Conservation (phyloP, 257 asterid species). For the Scutellaria barbata region DNA sequence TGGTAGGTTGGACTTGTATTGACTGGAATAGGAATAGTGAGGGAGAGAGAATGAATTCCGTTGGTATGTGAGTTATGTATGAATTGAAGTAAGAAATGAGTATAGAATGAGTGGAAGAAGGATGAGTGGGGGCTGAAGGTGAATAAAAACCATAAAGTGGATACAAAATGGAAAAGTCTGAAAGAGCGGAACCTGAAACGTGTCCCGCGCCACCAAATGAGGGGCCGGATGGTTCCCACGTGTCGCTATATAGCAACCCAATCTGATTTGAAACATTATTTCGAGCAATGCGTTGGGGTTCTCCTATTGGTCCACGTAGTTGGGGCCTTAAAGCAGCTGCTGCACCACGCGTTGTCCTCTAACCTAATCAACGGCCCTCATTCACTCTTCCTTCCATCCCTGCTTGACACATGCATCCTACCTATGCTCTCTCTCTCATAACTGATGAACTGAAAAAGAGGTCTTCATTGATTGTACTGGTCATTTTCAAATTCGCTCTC, state of each 20-base stretch:
- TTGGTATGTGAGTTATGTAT: too few species aligned
- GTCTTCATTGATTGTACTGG: slow-evolving; percentile 17
- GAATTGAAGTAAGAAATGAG: too few species aligned
- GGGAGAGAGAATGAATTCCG: too few species aligned
- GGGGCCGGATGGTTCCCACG: slow-evolving; percentile 7
- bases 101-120: too few species aligned
- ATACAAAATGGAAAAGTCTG: too few species aligned
- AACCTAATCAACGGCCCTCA: slow-evolving; percentile 39
- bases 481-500: slow-evolving; percentile 4
- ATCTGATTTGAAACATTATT: background rate
- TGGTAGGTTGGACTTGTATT: too few species aligned
- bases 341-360: slow-evolving; percentile 48
- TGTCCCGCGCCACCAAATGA: slow-evolving; percentile 39
- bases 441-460: slow-evolving; percentile 11
- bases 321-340: too few species aligned
- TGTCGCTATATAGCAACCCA: background rate
- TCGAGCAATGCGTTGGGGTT: slow-evolving; percentile 14
- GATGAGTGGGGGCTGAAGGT: too few species aligned
- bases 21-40: too few species aligned
- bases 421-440: background rate
- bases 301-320: slow-evolving; percentile 44
- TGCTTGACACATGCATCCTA: slow-evolving; percentile 4
- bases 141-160: too few species aligned
- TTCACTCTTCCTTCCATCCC: slow-evolving; percentile 23
- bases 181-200: slow-evolving; percentile 33